Conservation (phyloP, 345 rosid species). For the Raphanus raphanistrum region DNA sequence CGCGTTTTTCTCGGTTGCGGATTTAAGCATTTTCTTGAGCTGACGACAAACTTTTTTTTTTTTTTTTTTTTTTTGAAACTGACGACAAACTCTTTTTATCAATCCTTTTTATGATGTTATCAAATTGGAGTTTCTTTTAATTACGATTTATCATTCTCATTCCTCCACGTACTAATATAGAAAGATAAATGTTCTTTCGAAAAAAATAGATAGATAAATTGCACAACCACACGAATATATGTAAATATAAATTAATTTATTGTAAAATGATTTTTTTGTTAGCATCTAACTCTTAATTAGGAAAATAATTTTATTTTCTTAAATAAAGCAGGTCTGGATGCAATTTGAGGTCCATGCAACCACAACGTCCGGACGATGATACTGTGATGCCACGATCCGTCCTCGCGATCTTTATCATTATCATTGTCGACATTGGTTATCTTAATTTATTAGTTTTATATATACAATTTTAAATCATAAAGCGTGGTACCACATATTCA, state of each 20-base stretch:
- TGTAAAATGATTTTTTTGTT: neutral
- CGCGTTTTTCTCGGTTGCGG: slow-evolving; percentile 18
- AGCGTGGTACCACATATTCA: too few relatives aligned
- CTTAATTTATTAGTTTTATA: too few relatives aligned
- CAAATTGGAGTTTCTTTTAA: too few relatives aligned
- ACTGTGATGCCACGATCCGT: slow-evolving; percentile 25
- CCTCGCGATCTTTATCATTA: slow-evolving; percentile 9
- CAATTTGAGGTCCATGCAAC: neutral
- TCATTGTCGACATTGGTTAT: neutral
- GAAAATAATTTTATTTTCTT: neutral
- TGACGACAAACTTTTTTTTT: too few relatives aligned
- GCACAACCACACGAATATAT: neutral
- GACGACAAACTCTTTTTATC: slow-evolving; percentile 16
- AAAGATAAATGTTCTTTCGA: neutral
- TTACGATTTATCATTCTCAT: neutral
- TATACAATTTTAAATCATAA: too few relatives aligned
- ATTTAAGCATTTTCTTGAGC: neutral
- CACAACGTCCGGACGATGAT: neutral
- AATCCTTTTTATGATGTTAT: neutral
- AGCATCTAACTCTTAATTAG: neutral
- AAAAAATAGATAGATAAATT: neutral
- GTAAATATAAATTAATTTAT: too few relatives aligned
- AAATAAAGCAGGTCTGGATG: neutral
- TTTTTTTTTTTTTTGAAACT: too few relatives aligned
- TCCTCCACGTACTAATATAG: slow-evolving; percentile 1